Evolutionary conservation across 352 stramenopile genomes (phyloP), one percentile per base, ranked within the genome.

Genomic region (Globisporangium middletonii): DNA sequence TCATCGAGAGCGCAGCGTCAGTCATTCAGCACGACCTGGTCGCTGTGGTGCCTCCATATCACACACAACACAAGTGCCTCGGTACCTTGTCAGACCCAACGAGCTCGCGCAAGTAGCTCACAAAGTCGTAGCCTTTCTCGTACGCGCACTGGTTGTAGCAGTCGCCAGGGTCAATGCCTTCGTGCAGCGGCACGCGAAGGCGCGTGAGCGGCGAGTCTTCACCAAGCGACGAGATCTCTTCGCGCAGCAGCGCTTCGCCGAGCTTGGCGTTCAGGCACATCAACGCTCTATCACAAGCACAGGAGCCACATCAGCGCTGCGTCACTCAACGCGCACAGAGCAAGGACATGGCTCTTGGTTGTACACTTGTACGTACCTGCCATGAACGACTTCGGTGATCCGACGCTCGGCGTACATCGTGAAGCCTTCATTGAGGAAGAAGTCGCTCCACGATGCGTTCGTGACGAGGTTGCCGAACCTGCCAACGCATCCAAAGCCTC

Each of bases 401-500:
- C 79, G 76, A 7, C 83, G 73, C 61, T 93, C 81, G 12, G 83
- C 81, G 55, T 92, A 94, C 80, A 92, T 92, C 9, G 82, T 92
- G 62, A 92, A 92, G n/a, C 85, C 85, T 76, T 94, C 85, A 64
- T 94, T 94, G 26, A 94, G 60, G 62, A 91, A 94, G 56, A 94
- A 92, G 61, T 94, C 78, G 51, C 85, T 91, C 85, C 85, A 94
- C 53, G 83, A 85, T 41, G 83, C 72, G 41, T 92, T 93, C 18
- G 82, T 92, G 43, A 92, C 82, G 33, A 93, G 63, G 52, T 94
- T 94, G 11, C 85, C 85, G 30, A 91, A 92, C 75, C 75, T 83
- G 54, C n/a, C 23, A 48, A 1, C 18, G 41, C 33, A 37, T 37
- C 3, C 33, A 6, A 45, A 3, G 41, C 7, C 3, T 2, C 41